Evolutionary conservation across 2,329 filamentous ascomycete genomes (phyloP).

Genomic region (Rosellinia necatrix): DNA sequence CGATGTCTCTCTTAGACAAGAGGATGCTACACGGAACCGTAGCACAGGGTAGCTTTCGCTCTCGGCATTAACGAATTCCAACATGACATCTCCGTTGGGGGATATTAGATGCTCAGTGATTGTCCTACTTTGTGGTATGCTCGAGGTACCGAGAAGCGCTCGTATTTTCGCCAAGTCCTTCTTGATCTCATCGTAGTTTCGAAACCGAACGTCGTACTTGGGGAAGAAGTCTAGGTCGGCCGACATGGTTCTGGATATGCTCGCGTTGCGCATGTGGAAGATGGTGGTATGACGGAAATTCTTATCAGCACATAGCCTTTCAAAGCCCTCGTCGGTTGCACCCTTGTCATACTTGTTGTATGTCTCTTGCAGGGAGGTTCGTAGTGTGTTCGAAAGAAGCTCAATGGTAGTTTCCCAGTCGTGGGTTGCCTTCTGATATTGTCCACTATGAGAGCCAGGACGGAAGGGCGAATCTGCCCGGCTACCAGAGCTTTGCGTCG

Average conservation of each 20-base stretch:
- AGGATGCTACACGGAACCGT: constrained; percentile 57
- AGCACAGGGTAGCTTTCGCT: constrained; percentile 46
- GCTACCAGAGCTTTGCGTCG: constrained; percentile 28
- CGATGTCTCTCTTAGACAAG: constrained; percentile 52
- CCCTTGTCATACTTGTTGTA: constrained; percentile 53
- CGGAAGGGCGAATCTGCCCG: constrained; percentile 3
- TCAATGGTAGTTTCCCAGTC: constrained; percentile 53
- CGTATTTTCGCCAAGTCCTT: constrained; percentile 48
- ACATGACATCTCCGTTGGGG: constrained; percentile 52
- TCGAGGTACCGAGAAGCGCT: constrained; percentile 49
- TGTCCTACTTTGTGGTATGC: constrained; percentile 45
- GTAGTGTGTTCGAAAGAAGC: constrained; percentile 47
- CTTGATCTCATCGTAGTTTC: constrained; percentile 52
- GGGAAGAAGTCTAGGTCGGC: constrained; percentile 51
- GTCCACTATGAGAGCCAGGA: constrained; percentile 22
- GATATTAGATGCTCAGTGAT: constrained; percentile 51
- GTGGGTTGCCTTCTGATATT: constrained; percentile 46
- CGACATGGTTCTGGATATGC: constrained; percentile 49
- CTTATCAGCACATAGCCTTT: constrained; percentile 49
- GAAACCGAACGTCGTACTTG: constrained; percentile 53
- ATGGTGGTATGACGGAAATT: constrained; percentile 49
- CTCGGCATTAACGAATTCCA: constrained; percentile 55
- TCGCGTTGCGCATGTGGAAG: constrained; percentile 51
- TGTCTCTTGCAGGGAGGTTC: constrained; percentile 48
- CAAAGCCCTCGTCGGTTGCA: constrained; percentile 49